Evolutionary conservation across 441 rosid genomes (phyloP), one percentile per base, ranked within the genome.

Genomic region (Croton setiger): DNA sequence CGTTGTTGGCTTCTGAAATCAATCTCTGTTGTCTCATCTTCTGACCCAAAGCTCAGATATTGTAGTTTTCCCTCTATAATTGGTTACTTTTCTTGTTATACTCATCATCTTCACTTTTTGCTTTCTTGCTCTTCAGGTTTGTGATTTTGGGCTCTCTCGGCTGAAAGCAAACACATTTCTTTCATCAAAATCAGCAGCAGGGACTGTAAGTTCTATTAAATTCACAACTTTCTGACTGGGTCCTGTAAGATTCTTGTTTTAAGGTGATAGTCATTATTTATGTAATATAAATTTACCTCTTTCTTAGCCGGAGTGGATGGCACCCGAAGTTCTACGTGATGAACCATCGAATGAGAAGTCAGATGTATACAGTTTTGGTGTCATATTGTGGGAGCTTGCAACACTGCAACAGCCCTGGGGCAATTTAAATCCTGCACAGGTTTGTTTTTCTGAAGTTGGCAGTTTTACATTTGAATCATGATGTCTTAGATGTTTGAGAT

Each of bases 281-380:
- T 27, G 48, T 57, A 60, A 49, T 62, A 44, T 52, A n/a, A 67
- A 55, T 72, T 67, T 71, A 75, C 63, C 52, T 41, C 79, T 74
- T 67, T 75, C 20, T 80, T 76, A 96, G 99, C 98, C 99, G 49
- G 99, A 93, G 83, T 96, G 99, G 99, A 96, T 96, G 99, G 98
- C 99, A 72, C 99, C 99, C 59, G 99, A 96, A 84, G 98, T 96
- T 66, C 91, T 96, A 15, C 86, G 98, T 44, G 98, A 90, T 60
- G 98, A 93, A 75, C 98, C 87, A 71, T 96, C 99, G 48, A 93
- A 96, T 74, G 99, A 96, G 67, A 96, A 96, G 78, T 89, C 99
- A 18, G 99, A 96, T 53, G 83, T 96, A 47, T 96, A 96, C 84
- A 96, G 99, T 78, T 96, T 93, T 74, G 99, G 98, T 60, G 86